Percentiles rank a stretch among this genome's conserved stretches.
Evolutionary conservation across 2,329 filamentous ascomycete genomes (phyloP).

Genomic region (Colletotrichum simmondsii): DNA sequence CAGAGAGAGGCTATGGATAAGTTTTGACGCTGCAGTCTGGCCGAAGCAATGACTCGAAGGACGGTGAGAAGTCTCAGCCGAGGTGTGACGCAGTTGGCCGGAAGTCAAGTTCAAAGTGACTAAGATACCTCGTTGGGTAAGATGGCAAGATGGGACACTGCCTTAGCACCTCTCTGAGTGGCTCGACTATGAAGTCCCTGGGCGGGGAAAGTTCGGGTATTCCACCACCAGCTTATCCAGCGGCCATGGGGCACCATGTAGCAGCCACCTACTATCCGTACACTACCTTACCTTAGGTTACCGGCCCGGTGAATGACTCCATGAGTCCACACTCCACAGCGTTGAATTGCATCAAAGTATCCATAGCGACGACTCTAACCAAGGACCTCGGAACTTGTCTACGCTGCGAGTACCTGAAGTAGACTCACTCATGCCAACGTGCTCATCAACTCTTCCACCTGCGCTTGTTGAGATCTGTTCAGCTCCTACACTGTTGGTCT

Average conservation of each 20-base stretch:
- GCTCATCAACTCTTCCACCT: background rate
- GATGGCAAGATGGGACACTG: background rate
- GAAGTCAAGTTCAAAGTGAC: background rate
- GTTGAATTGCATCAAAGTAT: background rate
- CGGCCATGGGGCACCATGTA: background rate
- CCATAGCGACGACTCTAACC: background rate
- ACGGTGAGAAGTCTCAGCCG: constrained; percentile 15
- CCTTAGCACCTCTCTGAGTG: background rate
- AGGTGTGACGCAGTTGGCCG: constrained; percentile 28
- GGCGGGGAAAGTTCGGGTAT: constrained; percentile 32
- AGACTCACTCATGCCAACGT: background rate
- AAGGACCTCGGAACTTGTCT: background rate
- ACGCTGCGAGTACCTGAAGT: too few relatives aligned
- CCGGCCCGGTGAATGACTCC: constrained; percentile 14
- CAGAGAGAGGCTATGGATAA: background rate
- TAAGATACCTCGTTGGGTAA: background rate
- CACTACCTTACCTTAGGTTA: too few relatives aligned
- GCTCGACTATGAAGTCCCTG: background rate
- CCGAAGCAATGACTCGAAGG: constrained; percentile 13
- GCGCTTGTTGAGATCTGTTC: background rate
- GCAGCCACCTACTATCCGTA: background rate
- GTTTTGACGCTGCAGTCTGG: constrained; percentile 9
- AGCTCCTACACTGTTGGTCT: background rate
- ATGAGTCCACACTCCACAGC: background rate
- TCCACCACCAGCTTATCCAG: background rate